Percentiles rank a stretch among this genome's conserved stretches.
Conservation (phyloP, 768 basidiomycete species). For the Tylopilus balloui region DNA sequence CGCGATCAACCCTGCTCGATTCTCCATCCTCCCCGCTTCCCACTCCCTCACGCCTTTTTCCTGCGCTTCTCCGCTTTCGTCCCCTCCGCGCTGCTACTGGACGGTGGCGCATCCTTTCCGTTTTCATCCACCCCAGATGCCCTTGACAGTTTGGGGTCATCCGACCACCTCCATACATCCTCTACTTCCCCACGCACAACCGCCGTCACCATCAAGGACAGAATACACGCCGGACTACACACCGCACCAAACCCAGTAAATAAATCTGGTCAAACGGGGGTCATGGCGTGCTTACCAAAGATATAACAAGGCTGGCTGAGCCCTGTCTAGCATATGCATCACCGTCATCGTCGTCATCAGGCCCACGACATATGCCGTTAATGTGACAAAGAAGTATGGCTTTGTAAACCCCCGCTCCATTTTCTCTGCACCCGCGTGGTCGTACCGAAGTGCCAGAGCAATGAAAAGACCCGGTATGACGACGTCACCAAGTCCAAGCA, state of each 20-base stretch:
- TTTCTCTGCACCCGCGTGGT: slow-evolving; percentile 47
- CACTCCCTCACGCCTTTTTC: not conserved
- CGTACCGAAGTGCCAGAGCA: slow-evolving; percentile 83
- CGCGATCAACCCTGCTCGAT: too few relatives aligned
- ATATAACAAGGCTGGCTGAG: slow-evolving; percentile 92
- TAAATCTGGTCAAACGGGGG: not conserved
- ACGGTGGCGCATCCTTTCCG: slow-evolving; percentile 17
- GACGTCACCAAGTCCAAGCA: slow-evolving; percentile 92
- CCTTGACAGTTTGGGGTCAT: slow-evolving; percentile 39
- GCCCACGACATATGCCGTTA: slow-evolving; percentile 71
- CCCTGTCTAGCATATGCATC: slow-evolving; percentile 72
- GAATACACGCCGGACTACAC: slow-evolving; percentile 68
- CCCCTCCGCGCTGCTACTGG: slow-evolving; percentile 6
- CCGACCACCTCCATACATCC: slow-evolving; percentile 69
- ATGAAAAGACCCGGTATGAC: slow-evolving; percentile 67
- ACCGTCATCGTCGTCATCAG: slow-evolving; percentile 74
- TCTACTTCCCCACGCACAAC: slow-evolving; percentile 61
- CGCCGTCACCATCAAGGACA: slow-evolving; percentile 61
- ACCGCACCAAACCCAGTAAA: not conserved
- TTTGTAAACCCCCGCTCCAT: slow-evolving; percentile 45
- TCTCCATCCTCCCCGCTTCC: not conserved
- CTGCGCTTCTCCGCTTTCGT: slow-evolving; percentile 14
- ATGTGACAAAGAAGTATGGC: slow-evolving; percentile 69
- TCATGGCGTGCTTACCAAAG: slow-evolving; percentile 53
- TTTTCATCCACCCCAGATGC: slow-evolving; percentile 12